Evolutionary conservation across 345 rosid species (phyloP), one percentile per base, ranked within the genome.

Genomic region (Eucalyptus tenuipes): DNA sequence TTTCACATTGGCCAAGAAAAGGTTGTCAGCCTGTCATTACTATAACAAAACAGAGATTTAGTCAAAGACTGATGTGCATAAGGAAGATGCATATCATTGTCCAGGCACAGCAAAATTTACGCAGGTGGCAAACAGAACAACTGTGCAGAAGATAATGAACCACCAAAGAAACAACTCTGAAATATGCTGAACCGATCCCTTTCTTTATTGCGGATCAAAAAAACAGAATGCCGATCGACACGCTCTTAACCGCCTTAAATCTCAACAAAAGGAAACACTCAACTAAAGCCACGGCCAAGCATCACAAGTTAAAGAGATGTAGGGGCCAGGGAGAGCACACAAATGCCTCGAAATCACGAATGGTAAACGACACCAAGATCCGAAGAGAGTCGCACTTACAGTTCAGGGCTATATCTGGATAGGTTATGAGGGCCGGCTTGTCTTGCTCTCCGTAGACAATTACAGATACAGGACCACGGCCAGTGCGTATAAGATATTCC

Each of bases 401-500:
- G 89, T 96, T 94, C 87, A 97, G 92, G 85, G 96, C 99, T 91
- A 97, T 90, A 94, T 97, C 99, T 40, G 99, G 98, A 93, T 97
- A 97, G 87, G 99, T 97, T 79, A 97, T 93, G 87, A 97, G 87
- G 45, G 98, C 97, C 31, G 99, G 98, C 93, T 96, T 97, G 89
- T 95, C 97, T 91, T 92, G 95, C 85, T 97, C 97, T 86, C 98
- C 99, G 88, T 92, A 95, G 85, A 97, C 96, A 81, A 96, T 95
- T 84, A 97, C 99, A 87, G 97, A 95, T 87, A 97, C 96, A 88
- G 95, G 94, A 93, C 99, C 98, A 92, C 87, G 59, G 61, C 94
- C 94, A 27, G 98, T 97, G 88, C 85, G 91, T 47, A 97, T 96
- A 92, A 91, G 95, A 90, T 97, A 93, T 91, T 97, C 99, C 99